Evolutionary conservation across 2,329 filamentous ascomycete genomes (phyloP), one percentile per base, ranked within the genome.

Genomic region (Diaporthe velutina): DNA sequence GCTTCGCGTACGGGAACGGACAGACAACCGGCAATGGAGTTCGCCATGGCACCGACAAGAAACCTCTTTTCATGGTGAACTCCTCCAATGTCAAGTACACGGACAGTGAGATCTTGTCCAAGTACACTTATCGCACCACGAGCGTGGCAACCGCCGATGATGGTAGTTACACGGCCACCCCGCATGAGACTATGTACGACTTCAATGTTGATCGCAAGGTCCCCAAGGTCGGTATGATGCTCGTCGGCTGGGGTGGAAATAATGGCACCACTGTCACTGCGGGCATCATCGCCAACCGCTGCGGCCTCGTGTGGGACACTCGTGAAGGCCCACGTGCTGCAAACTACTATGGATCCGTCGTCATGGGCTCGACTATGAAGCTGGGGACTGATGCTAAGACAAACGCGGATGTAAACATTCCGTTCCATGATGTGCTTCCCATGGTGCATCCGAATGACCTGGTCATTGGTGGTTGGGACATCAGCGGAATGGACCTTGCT

Each of bases 371-470:
- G 28, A 99, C 97, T 78, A 92, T 98, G 87, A 99, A 98, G 91
- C 93, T 99, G 76, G 97, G 97, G 74, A 94, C 93, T 58, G 95
- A 98, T 81, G 89, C 91, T 80, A 91, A 93, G 85, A 97, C 95
- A 76, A 92, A 91, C 80, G 90, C 94, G 85, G 97, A 99, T 82
- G 91, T 99, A 86, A 98, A 98, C 86, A 94, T 99, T 80, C 96
- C 97, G 77, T 98, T 99, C 89, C 95, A 96, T 83, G 91, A 96
- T 83, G 90, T 98, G 80, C 90, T 99, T 78, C 97, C 97, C 76
- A 98, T 98, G 95, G 94, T 96, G 75, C 96, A 98, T 85, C 97
- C 97, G 80, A 97, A 99, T 83, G 96, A 99, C 84, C 91, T 99
- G 67, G 94, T 94, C 82, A 90, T 99, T 84, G 96, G 97, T 79